Evolutionary conservation across 306 rosid genomes (phyloP).

Genomic region (Pueraria montana): DNA sequence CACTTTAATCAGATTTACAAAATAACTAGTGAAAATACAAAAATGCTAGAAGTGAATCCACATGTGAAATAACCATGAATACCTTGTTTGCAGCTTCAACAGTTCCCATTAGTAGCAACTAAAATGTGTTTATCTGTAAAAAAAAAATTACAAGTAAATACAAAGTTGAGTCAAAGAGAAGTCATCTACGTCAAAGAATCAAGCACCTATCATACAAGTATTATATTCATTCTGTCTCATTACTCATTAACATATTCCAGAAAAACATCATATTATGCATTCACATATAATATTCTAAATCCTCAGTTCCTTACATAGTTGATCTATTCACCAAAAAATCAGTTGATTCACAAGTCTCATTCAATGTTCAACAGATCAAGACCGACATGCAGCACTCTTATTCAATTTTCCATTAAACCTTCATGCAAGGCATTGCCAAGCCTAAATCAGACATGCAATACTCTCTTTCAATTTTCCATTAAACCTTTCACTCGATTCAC

Average conservation of each 20-base stretch:
- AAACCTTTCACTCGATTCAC: too few species aligned
- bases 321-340: conserved; percentile 17
- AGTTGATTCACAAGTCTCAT: conserved; percentile 3
- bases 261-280: conserved; percentile 33
- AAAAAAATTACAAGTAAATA: conserved; percentile 32
- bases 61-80: conserved; percentile 29
- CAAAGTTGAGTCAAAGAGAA: conserved; percentile 11
- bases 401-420: not conserved
- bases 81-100: conserved; percentile 76
- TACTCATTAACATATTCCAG: not conserved
- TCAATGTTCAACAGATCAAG: conserved; percentile 43
- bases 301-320: conserved; percentile 13
- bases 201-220: not conserved
- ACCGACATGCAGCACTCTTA: not conserved
- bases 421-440: not conserved
- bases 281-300: conserved; percentile 12
- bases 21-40: conserved; percentile 1
- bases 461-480: too few species aligned
- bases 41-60: conserved; percentile 35
- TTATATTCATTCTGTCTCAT: not conserved
- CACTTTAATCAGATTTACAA: conserved; percentile 31
- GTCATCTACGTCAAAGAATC: not conserved
- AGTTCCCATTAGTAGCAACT: conserved; percentile 75
- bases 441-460: too few species aligned
- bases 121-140: conserved; percentile 41